Evolutionary conservation across 2,329 filamentous ascomycete species (phyloP), one percentile per base, ranked within the genome.

Genomic region (Colletotrichum tamarilloi): DNA sequence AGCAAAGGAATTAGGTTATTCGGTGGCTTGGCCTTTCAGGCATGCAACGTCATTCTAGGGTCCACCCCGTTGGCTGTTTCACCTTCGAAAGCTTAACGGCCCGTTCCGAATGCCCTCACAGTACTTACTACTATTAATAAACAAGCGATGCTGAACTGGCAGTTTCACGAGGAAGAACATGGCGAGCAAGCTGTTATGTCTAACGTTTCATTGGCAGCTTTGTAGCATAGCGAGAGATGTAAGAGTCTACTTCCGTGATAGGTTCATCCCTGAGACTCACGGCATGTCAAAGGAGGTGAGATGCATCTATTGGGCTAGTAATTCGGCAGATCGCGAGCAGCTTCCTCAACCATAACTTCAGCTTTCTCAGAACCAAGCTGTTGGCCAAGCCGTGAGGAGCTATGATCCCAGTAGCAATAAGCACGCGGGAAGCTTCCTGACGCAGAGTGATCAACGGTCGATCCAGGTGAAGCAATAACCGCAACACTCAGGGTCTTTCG

Each of bases 81-180:
- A 70, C 26, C 8, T n/a, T 26, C 19, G 22, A 59, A 58, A 73
- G 66, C 60, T 52, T 62, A 65, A 73, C 70, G 67, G 70, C 6
- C 67, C 70, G 70, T 70, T 65, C 70, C 70, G 70, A 65, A 69
- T 70, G 56, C 55, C 46, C 46, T 73, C 67, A 55, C 24, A 52
- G n/a, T 38, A 22, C 32, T 46, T 38, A 19, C 22, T 46, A 26
- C 60, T 62, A 49, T 57, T 22, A 30, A 30, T 46, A 57, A 11
- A 24, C 7, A 19, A n/a, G 22, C 14, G 52, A 14, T 49, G n/a
- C 12, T 53, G 12, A 12, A 2, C 28, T 4, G 7, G 22, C 5
- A 42, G 7, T 9, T 28, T 22, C 6, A 26, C 7, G 49, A 7
- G 22, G 7, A 28, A 24, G 12, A 62, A 9, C 4, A 3, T 7